These are phyloP conservation scores for Mycena belliarum DNA, from an alignment of 768 basidiomycete genomes.

Conservation along the genomic window DNA sequence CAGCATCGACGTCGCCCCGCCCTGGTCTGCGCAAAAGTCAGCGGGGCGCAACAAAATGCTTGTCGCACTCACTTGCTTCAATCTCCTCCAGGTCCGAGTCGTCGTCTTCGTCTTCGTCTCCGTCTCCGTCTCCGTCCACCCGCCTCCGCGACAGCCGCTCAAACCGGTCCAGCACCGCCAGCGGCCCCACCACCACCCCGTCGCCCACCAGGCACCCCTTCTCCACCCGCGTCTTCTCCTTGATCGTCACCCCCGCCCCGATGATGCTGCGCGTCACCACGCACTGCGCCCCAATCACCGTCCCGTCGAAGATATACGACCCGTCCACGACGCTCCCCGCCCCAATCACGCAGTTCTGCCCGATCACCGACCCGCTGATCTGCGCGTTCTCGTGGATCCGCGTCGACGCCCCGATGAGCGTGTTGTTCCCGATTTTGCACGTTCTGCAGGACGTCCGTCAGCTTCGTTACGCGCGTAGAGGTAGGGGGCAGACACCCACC, in stretches of 20 bases:
- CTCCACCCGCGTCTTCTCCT: constrained; percentile 64
- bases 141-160: constrained; percentile 67
- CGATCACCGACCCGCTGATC: constrained; percentile 76
- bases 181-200: constrained; percentile 77
- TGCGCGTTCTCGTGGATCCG: constrained; percentile 66
- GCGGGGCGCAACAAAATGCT: not conserved
- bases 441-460: constrained; percentile 57
- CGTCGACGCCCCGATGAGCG: constrained; percentile 81
- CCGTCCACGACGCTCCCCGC: constrained; percentile 64
- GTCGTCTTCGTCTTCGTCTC: constrained; percentile 30
- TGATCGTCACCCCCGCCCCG: constrained; percentile 73
- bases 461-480: not conserved
- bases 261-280: constrained; percentile 79
- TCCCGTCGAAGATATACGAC: constrained; percentile 84
- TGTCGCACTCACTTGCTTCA: constrained; percentile 55
- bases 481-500: constrained; percentile 47
- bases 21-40: constrained; percentile 44
- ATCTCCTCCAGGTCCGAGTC: constrained; percentile 69
- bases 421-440: constrained; percentile 77
- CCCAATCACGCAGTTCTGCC: constrained; percentile 73
- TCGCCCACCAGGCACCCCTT: constrained; percentile 83
- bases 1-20: constrained; percentile 44
- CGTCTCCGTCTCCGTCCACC: constrained; percentile 36
- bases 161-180: constrained; percentile 65
- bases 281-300: constrained; percentile 67